Percentiles rank a stretch among this genome's conserved stretches.
Evolutionary conservation across 2,329 filamentous ascomycete genomes (phyloP).

Genomic region (Trichoderma asperellum): DNA sequence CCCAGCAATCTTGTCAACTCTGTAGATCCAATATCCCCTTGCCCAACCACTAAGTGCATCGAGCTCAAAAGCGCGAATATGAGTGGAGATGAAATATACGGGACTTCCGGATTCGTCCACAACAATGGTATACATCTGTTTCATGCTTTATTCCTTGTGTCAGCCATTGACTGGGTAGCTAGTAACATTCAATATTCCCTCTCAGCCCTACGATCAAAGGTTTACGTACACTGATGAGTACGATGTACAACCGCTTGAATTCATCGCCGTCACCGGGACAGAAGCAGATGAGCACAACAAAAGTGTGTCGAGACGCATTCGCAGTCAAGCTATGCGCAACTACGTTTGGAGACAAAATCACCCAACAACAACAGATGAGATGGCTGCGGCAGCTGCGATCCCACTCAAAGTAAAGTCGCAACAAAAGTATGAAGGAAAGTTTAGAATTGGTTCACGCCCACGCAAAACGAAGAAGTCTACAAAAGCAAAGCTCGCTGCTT

Average conservation of each 20-base stretch:
- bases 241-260: conserved; percentile 20
- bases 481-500: not conserved
- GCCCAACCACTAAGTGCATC: not conserved
- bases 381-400: not conserved
- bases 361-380: not conserved
- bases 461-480: not conserved
- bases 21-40: not conserved
- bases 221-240: conserved; percentile 10
- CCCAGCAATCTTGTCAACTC: not conserved
- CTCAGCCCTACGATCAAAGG: not conserved
- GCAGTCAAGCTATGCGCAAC: conserved; percentile 16
- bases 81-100: conserved; percentile 10
- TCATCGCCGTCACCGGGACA: conserved; percentile 8
- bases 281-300: not conserved
- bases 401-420: not conserved
- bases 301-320: conserved; percentile 4
- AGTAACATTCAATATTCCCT: not conserved
- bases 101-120: conserved; percentile 11
- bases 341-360: conserved; percentile 20
- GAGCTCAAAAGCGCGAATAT: not conserved
- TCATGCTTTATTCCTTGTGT: not conserved
- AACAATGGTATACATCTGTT: conserved; percentile 8
- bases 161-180: not conserved
- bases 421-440: not conserved
- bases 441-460: not conserved